Conservation (phyloP, 208 protist species). For the Wallacemonas rigidus region DNA sequence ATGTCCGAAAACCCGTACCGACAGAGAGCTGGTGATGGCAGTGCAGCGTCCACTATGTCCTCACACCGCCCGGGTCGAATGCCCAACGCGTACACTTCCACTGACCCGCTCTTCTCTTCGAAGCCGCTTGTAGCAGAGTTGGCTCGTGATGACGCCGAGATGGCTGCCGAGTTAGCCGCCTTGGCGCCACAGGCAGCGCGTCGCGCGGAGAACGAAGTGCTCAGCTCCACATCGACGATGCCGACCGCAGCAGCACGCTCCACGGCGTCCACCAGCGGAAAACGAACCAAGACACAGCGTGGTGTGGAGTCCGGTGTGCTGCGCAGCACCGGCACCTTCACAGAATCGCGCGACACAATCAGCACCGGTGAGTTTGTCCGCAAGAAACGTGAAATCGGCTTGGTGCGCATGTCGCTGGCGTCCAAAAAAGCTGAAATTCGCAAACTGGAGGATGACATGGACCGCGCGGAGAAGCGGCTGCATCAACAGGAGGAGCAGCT, state of each 20-base stretch:
- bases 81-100: background rate
- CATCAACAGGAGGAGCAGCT: constrained; percentile 94
- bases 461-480: constrained; percentile 89
- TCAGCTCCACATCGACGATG: background rate
- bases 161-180: constrained; percentile 54
- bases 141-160: constrained; percentile 59
- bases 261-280: background rate
- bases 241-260: background rate
- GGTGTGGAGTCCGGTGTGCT: background rate
- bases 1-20: constrained; percentile 17
- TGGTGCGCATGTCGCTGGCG: constrained; percentile 94
- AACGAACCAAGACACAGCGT: background rate
- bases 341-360: constrained; percentile 72
- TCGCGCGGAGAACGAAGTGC: background rate
- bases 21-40: background rate
- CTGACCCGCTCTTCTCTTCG: constrained; percentile 22
- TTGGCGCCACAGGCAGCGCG: constrained; percentile 31
- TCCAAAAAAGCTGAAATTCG: constrained; percentile 94
- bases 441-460: constrained; percentile 93
- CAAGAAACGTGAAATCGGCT: constrained; percentile 95
- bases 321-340: constrained; percentile 11
- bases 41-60: background rate
- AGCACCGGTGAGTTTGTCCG: constrained; percentile 92
- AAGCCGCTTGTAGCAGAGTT: constrained; percentile 67
- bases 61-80: constrained; percentile 23